phyloP scores from a whole-genome alignment of 495 filamentous ascomycete species.

The Penicillium egyptiacum region DNA sequence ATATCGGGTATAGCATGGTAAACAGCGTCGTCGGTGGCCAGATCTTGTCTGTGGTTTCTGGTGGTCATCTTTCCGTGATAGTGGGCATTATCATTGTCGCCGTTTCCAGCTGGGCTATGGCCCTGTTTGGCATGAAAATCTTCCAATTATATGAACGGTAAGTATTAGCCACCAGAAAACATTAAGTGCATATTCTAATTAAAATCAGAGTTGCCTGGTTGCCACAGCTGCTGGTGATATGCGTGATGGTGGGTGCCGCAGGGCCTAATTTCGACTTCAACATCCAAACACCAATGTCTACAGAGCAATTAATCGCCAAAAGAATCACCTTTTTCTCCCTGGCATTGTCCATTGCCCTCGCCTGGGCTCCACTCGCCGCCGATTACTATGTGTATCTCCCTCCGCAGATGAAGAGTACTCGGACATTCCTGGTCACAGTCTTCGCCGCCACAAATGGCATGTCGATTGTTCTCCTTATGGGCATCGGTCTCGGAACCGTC shows the following conservation, averaged over 20 bases:
- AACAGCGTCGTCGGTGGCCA: conserved; percentile 55
- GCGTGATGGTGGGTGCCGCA: conserved; percentile 66
- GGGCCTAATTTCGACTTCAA: conserved; percentile 64
- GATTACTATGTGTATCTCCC: conserved; percentile 62
- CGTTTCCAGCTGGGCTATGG: conserved; percentile 60
- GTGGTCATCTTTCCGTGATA: conserved; percentile 58
- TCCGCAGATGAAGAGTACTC: conserved; percentile 45
- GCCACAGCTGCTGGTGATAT: conserved; percentile 63
- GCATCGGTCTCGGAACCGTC: conserved; percentile 67
- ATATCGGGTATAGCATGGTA: conserved; percentile 69
- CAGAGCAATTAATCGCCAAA: conserved; percentile 51
- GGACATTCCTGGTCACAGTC: conserved; percentile 48
- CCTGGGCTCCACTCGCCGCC: conserved; percentile 52
- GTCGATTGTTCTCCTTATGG: conserved; percentile 62
- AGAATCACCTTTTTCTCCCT: conserved; percentile 66
- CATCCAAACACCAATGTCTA: conserved; percentile 37
- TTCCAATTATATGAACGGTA: conserved; percentile 69
- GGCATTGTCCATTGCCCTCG: conserved; percentile 54
- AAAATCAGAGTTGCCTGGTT: conserved; percentile 62
- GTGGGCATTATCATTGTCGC: conserved; percentile 70
- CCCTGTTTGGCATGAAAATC: conserved; percentile 70
- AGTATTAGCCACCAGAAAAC: neutral
- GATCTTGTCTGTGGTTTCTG: conserved; percentile 57
- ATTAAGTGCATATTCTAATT: neutral
- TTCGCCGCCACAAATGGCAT: conserved; percentile 52